Conservation (phyloP, 2,329 filamentous ascomycete genomes). For the Sarocladiaceae sp. region DNA sequence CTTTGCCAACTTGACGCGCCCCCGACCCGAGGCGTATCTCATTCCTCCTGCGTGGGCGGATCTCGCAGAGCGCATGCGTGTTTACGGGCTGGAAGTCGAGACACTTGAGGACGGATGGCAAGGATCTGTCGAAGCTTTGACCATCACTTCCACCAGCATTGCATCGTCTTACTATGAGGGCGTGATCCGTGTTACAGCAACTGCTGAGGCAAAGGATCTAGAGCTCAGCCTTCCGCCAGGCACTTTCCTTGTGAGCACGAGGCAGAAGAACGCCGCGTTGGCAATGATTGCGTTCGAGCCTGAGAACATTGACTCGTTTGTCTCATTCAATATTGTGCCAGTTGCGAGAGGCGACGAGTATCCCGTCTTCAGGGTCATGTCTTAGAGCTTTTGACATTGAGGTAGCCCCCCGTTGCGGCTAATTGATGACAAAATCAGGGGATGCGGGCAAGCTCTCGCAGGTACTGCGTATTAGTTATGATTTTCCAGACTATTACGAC, state of each 20-base stretch:
- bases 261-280: conserved; percentile 26
- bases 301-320: conserved; percentile 28
- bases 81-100: conserved; percentile 22
- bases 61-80: conserved; percentile 20
- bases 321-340: conserved; percentile 25
- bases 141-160: conserved; percentile 18
- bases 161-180: conserved; percentile 23
- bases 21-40: conserved; percentile 24
- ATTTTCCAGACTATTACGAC: too few relatives aligned
- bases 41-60: conserved; percentile 24
- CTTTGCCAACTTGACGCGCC: conserved; percentile 23
- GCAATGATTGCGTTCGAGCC: conserved; percentile 26
- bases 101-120: conserved; percentile 17
- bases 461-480: too few relatives aligned
- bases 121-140: conserved; percentile 23
- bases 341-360: conserved; percentile 25
- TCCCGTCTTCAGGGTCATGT: conserved; percentile 20
- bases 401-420: too few relatives aligned
- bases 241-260: conserved; percentile 26
- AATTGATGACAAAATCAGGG: too few relatives aligned
- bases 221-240: conserved; percentile 21
- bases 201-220: conserved; percentile 14
- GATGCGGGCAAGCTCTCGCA: too few relatives aligned
- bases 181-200: conserved; percentile 18
- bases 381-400: too few relatives aligned